Base-by-base conservation (phyloP, 2,329 filamentous ascomycete genomes). In the Ophiosphaerella korrae region DNA sequence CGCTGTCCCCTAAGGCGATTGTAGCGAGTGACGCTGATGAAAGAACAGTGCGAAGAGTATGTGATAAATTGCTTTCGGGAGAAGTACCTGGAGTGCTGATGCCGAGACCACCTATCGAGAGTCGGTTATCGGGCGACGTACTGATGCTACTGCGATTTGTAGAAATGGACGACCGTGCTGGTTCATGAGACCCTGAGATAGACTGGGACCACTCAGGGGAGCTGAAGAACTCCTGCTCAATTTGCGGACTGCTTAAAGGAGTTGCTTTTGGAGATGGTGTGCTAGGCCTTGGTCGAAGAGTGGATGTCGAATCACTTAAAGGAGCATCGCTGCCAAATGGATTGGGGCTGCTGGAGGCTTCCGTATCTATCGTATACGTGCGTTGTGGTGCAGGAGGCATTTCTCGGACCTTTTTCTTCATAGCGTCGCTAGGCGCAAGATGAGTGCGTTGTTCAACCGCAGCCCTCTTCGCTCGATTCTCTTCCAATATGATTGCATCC, bases 401-500 rank as follows among this genome's bases (percentile, higher is more conserved):
- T 33, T 58, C 58, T 40, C 49, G 53, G 12, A 71, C 50, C 39
- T 67, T 60, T 40, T 60, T 58, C n/a, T 63, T 58, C 31, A 67
- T 58, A 7, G 67, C 62, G 44, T 69, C 64, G 38, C 63, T 69
- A 6, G 67, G 68, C 2, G 55, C 56, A n/a, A 71, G 58, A 37
- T 63, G 63, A 7, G 62, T 59, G 16, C 66, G 55, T 35, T 55
- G 60, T 21, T 66, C 68, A 1, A 58, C 52, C 7, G 62, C 62
- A 1, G 53, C 47, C 11, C 68, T 49, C 50, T 71, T 71, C 33
- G 57, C 58, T 9, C 66, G 63, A 37, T 70, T 71, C 38, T 71
- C 68, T 42, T 67, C 63, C 8, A 71, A 60, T 16, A 63, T 39
- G 7, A 70, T 64, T 3, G 66, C 67, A 41, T 68, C 67, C 40